Conservation (phyloP, 768 basidiomycete species). For the Hortiboletus campestris region DNA sequence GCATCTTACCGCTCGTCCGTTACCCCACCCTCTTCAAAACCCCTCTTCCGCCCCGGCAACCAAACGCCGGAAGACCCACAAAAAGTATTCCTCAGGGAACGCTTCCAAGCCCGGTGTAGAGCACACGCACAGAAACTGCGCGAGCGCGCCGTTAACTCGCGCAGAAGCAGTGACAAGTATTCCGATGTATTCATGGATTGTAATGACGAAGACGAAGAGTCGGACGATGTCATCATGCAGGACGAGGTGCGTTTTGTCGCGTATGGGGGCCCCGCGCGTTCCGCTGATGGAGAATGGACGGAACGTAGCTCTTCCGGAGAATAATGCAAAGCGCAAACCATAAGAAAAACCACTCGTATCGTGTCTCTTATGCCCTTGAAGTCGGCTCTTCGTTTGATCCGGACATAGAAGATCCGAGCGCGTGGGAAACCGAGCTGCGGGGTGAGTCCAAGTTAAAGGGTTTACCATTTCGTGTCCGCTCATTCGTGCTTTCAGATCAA, state of each 20-base stretch:
- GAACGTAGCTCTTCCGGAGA: constrained; percentile 57
- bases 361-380: constrained; percentile 61
- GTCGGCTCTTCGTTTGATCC: constrained; percentile 80
- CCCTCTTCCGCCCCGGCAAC: constrained; percentile 12
- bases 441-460: constrained; percentile 35
- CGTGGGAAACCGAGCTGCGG: constrained; percentile 59
- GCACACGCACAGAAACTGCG: constrained; percentile 60
- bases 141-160: constrained; percentile 41
- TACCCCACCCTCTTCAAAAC: constrained; percentile 5
- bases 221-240: constrained; percentile 57
- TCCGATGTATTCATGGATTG: constrained; percentile 49
- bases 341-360: constrained; percentile 51
- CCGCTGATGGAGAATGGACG: constrained; percentile 6
- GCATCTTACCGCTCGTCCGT: constrained; percentile 21
- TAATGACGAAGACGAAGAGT: constrained; percentile 52
- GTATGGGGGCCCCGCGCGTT: neutral
- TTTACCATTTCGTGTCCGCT: neutral
- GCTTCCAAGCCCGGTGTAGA: constrained; percentile 59
- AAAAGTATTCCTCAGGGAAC: constrained; percentile 55
- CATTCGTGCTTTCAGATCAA: constrained; percentile 2
- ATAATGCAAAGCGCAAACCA: constrained; percentile 56
- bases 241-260: constrained; percentile 49
- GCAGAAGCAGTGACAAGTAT: constrained; percentile 46
- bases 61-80: constrained; percentile 44
- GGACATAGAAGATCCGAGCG: constrained; percentile 57